A percentile compares a stretch with the other conserved stretches of the same genome.
Conservation (phyloP, 108 stramenopile genomes). For the Poteriospumella lacustris region DNA sequence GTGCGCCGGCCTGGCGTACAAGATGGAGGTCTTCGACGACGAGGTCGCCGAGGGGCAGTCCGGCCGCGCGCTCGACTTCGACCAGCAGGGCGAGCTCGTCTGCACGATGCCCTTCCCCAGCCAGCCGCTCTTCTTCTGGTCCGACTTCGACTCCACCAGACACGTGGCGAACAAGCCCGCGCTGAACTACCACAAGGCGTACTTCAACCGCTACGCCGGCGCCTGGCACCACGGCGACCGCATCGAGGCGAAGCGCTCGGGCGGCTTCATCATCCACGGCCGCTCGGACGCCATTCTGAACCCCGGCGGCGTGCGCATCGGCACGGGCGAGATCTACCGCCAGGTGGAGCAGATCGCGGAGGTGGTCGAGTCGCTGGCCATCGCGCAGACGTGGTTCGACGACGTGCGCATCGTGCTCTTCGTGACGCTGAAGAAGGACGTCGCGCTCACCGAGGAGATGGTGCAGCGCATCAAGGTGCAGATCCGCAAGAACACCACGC, state of each 20-base stretch:
- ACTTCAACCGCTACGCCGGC: constrained; percentile 34
- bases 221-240: constrained; percentile 48
- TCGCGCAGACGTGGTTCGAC: too few relatives aligned
- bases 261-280: constrained; percentile 46
- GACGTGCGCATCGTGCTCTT: constrained; percentile 49
- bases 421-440: constrained; percentile 31
- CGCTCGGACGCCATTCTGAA: constrained; percentile 40
- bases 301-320: constrained; percentile 45
- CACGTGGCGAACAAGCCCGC: too few relatives aligned
- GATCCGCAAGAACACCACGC: constrained; percentile 39
- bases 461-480: constrained; percentile 33
- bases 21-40: constrained; percentile 40
- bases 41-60: neutral
- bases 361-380: constrained; percentile 41
- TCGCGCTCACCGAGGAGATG: constrained; percentile 23
- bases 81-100: constrained; percentile 43
- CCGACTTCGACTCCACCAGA: constrained; percentile 40
- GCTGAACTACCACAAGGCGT: constrained; percentile 43
- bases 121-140: constrained; percentile 42
- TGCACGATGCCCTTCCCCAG: constrained; percentile 40
- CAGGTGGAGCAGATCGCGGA: constrained; percentile 36
- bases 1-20: constrained; percentile 40
- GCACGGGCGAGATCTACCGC: constrained; percentile 49
- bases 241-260: constrained; percentile 37
- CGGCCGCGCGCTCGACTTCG: too few relatives aligned